Percentiles rank a stretch among this genome's conserved stretches.
Evolutionary conservation across 1,284 basidiomycete genomes (phyloP).

Genomic region (Leccinum variabile): DNA sequence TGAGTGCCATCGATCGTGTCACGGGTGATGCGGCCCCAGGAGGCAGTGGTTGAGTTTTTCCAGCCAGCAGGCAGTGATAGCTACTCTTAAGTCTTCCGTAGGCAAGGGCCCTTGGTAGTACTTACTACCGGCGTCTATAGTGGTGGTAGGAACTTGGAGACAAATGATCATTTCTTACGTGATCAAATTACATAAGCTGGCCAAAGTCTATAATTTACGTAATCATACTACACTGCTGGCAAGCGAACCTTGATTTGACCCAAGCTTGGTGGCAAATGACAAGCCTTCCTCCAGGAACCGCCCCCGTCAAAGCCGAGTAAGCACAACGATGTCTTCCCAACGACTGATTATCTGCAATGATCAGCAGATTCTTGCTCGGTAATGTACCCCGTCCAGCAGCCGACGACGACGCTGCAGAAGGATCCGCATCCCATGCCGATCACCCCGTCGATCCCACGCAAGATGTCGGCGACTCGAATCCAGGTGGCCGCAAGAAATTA

Average conservation of each 20-base stretch:
- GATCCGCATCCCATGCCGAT: constrained; percentile 45
- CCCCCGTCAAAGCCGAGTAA: constrained; percentile 76
- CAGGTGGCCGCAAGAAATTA: constrained; percentile 45
- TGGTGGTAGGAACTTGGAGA: no score
- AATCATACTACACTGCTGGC: no score
- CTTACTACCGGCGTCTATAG: no score
- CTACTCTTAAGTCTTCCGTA: no score
- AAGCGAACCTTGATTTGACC: neutral
- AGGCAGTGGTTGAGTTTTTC: no score
- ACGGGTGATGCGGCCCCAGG: no score
- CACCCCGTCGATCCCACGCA: constrained; percentile 23
- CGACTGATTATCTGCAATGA: neutral
- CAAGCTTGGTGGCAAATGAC: constrained; percentile 9
- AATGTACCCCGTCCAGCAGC: constrained; percentile 39
- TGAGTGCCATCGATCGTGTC: neutral
- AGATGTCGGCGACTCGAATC: constrained; percentile 30
- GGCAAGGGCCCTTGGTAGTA: no score
- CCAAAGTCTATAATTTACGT: no score
- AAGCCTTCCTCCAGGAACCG: constrained; percentile 51
- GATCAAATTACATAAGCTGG: no score
- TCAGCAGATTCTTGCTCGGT: constrained; percentile 59
- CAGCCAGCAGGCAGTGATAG: no score
- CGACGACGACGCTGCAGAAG: constrained; percentile 81
- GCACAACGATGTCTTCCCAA: constrained; percentile 22
- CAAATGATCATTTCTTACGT: no score